phyloP scores from a whole-genome alignment of 2,329 filamentous ascomycete species.

The Clarireedia homoeocarpa region DNA sequence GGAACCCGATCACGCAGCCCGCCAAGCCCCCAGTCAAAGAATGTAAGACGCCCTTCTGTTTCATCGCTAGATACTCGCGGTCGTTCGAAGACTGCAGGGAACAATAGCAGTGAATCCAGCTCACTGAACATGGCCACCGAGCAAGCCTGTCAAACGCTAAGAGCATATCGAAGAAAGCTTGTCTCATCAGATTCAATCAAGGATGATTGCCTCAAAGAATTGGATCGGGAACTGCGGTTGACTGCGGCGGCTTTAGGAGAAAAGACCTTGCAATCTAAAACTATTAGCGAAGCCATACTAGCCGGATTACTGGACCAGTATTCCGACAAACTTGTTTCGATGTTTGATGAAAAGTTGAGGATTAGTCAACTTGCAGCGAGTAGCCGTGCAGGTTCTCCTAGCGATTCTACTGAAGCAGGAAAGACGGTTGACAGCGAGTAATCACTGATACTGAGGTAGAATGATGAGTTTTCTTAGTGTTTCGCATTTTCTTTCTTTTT shows the following conservation, averaged over 20 bases:
- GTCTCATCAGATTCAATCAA: slow-evolving; percentile 46
- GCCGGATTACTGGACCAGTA: slow-evolving; percentile 66
- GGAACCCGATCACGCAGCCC: slow-evolving; percentile 27
- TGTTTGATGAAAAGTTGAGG: slow-evolving; percentile 65
- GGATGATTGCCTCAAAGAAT: slow-evolving; percentile 50
- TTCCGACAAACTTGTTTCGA: slow-evolving; percentile 60
- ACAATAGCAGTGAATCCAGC: slow-evolving; percentile 39
- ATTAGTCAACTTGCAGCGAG: slow-evolving; percentile 30
- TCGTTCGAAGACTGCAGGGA: slow-evolving; percentile 40
- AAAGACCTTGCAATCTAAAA: slow-evolving; percentile 31
- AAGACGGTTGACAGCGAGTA: slow-evolving; percentile 17
- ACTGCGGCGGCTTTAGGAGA: slow-evolving; percentile 49
- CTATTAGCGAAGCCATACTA: slow-evolving; percentile 50
- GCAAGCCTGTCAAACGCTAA: slow-evolving; percentile 53
- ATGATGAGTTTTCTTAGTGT: not conserved
- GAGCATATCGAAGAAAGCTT: slow-evolving; percentile 56
- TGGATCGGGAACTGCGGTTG: slow-evolving; percentile 57
- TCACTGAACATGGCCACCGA: slow-evolving; percentile 56
- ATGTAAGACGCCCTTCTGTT: slow-evolving; percentile 45
- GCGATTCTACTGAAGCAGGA: slow-evolving; percentile 14
- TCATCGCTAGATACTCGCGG: slow-evolving; percentile 39
- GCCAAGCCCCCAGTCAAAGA: slow-evolving; percentile 16
- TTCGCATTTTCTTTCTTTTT: no score
- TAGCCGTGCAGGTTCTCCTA: slow-evolving; percentile 9
- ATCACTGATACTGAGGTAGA: not conserved